phyloP scores from a whole-genome alignment of 768 basidiomycete genomes.

The Podaxis sp. region DNA sequence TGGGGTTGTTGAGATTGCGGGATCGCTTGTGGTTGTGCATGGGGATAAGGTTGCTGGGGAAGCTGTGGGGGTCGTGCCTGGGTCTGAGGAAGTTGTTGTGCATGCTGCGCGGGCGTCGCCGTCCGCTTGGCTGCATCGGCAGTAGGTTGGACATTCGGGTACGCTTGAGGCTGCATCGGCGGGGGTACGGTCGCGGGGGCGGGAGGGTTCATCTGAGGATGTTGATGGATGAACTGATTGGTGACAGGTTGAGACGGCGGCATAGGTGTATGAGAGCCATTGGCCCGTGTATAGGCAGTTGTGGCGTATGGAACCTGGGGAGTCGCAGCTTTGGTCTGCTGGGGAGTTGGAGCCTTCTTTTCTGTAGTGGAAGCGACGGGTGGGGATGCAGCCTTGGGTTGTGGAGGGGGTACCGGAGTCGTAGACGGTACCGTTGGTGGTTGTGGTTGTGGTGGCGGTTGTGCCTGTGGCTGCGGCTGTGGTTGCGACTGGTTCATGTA shows the following conservation, averaged over 20 bases:
- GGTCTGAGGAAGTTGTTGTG: conserved; percentile 13
- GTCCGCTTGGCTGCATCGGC: conserved; percentile 32
- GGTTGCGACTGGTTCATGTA: conserved; percentile 22
- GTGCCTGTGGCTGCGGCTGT: conserved; percentile 22
- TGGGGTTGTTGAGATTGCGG: conserved; percentile 7
- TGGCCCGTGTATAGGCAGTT: conserved; percentile 27
- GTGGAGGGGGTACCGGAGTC: conserved; percentile 26
- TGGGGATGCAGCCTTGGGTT: conserved; percentile 30
- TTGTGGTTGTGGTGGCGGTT: conserved; percentile 22
- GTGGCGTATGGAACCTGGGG: conserved; percentile 28
- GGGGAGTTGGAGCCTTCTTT: conserved; percentile 22
- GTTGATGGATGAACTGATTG: conserved; percentile 36
- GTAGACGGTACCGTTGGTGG: conserved; percentile 18
- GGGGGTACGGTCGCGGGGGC: conserved; percentile 34
- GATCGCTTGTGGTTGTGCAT: conserved; percentile 6
- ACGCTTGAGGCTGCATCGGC: conserved; percentile 34
- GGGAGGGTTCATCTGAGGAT: conserved; percentile 28
- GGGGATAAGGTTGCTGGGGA: neutral
- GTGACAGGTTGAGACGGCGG: conserved; percentile 27
- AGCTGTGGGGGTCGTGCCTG: conserved; percentile 16
- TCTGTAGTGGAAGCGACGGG: conserved; percentile 28
- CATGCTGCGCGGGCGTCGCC: conserved; percentile 35
- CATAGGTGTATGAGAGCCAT: conserved; percentile 35
- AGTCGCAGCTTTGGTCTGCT: conserved; percentile 24
- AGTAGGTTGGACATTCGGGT: conserved; percentile 35